Percentiles rank a stretch among this genome's conserved stretches.
phyloP scores from a whole-genome alignment of 352 stramenopile species.

The Phytophthora cajani region DNA sequence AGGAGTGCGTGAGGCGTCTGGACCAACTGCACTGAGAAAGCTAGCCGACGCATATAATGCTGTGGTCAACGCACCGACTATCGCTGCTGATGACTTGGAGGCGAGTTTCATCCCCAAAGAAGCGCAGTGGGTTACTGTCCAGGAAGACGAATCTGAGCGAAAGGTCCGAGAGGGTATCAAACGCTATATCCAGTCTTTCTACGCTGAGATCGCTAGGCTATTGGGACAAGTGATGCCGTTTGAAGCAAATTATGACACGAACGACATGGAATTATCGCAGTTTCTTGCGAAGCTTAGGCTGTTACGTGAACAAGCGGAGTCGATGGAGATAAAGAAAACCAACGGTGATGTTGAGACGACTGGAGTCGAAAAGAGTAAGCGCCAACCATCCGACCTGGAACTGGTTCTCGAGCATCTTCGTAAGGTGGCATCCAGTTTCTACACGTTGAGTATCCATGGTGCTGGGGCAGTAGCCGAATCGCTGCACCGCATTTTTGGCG shows the following conservation, averaged over 20 bases:
- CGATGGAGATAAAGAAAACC: slow-evolving; percentile 10
- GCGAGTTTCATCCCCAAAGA: slow-evolving; percentile 61
- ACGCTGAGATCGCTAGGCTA: slow-evolving; percentile 31
- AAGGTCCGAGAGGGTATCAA: slow-evolving; percentile 53
- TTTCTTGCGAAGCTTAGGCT: slow-evolving; percentile 55
- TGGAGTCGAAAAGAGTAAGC: slow-evolving; percentile 31
- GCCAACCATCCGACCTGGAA: slow-evolving; percentile 38
- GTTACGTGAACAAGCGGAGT: slow-evolving; percentile 27
- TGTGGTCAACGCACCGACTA: slow-evolving; percentile 67
- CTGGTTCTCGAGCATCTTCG: slow-evolving; percentile 55
- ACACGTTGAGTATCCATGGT: slow-evolving; percentile 58
- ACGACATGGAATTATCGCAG: slow-evolving; percentile 60
- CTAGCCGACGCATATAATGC: slow-evolving; percentile 58
- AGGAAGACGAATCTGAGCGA: slow-evolving; percentile 42
- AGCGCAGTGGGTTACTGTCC: slow-evolving; percentile 62
- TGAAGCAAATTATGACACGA: slow-evolving; percentile 54
- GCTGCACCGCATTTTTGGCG: slow-evolving; percentile 43
- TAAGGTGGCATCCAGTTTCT: slow-evolving; percentile 58
- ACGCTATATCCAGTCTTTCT: slow-evolving; percentile 55
- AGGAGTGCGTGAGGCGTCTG: slow-evolving; percentile 41
- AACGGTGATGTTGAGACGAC: slow-evolving; percentile 15
- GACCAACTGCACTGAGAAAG: slow-evolving; percentile 44
- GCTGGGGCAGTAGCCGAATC: slow-evolving; percentile 43
- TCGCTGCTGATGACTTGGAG: slow-evolving; percentile 53
- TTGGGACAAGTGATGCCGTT: slow-evolving; percentile 50